Percentiles rank a stretch among this genome's conserved stretches.
Evolutionary conservation across 2,329 filamentous ascomycete genomes (phyloP).

Genomic region (Curvularia verruculosa): DNA sequence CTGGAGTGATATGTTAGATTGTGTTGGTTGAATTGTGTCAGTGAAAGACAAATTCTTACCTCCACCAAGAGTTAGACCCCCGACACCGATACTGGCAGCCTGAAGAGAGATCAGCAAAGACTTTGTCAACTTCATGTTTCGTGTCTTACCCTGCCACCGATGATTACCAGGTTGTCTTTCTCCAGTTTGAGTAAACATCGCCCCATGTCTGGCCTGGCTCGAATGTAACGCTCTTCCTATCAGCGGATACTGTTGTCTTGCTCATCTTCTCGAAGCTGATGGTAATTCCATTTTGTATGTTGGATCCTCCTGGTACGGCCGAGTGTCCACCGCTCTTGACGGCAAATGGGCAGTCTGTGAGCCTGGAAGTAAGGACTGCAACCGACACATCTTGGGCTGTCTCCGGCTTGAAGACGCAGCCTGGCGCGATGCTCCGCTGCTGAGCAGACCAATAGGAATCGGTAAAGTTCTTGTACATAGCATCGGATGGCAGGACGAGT

Average conservation of each 20-base stretch:
- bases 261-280: constrained; percentile 50
- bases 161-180: constrained; percentile 27
- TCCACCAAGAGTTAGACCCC: constrained; percentile 33
- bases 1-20: constrained; percentile 1
- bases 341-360: constrained; percentile 47
- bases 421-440: constrained; percentile 19
- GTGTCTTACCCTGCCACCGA: constrained; percentile 38
- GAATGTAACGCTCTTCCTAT: constrained; percentile 36
- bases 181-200: constrained; percentile 44
- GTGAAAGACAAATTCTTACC: constrained; percentile 11
- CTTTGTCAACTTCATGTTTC: not conserved
- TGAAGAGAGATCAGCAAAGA: constrained; percentile 1
- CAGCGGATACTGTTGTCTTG: constrained; percentile 29
- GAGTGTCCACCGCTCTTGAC: constrained; percentile 55
- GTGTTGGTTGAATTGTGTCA: not conserved
- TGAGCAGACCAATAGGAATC: constrained; percentile 24
- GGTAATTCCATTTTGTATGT: constrained; percentile 52
- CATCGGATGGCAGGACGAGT: constrained; percentile 18
- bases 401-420: constrained; percentile 25
- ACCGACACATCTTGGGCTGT: constrained; percentile 22
- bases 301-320: constrained; percentile 49
- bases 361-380: constrained; percentile 20
- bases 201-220: constrained; percentile 46
- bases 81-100: constrained; percentile 30
- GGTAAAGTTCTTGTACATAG: constrained; percentile 28